Conservation (phyloP, 345 rosid species). For the Capsella bursapastoris region DNA sequence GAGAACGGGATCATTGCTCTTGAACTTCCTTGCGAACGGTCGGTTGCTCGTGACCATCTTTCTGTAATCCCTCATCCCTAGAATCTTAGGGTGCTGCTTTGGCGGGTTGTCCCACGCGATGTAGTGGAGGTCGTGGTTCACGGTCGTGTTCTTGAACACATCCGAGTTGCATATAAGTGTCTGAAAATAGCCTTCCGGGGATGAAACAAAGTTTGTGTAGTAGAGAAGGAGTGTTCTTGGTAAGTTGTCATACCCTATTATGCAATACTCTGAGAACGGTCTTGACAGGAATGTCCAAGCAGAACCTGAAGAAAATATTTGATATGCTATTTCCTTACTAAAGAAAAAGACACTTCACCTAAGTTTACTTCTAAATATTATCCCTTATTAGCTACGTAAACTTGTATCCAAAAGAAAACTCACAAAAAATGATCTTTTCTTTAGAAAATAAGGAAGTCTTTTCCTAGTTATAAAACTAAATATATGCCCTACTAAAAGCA, state of each 20-base stretch:
- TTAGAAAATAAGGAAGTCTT: slow-evolving; percentile 9
- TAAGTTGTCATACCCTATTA: slow-evolving; percentile 87
- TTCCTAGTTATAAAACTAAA: not conserved
- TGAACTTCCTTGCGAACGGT: slow-evolving; percentile 92
- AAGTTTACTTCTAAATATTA: slow-evolving; percentile 1
- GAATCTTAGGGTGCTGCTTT: slow-evolving; percentile 78
- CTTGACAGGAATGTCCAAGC: slow-evolving; percentile 95
- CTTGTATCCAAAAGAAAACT: not conserved
- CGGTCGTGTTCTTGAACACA: slow-evolving; percentile 76
- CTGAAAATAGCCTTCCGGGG: slow-evolving; percentile 95
- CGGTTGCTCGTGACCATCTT: slow-evolving; percentile 73
- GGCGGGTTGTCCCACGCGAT: slow-evolving; percentile 96
- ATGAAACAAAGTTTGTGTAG: slow-evolving; percentile 86
- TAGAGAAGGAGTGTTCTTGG: slow-evolving; percentile 90
- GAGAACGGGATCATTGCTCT: slow-evolving; percentile 68
- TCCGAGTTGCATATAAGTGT: slow-evolving; percentile 87
- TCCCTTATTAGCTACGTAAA: not conserved
- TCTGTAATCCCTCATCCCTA: slow-evolving; percentile 68
- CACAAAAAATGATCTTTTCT: not conserved
- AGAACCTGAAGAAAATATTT: slow-evolving; percentile 59
- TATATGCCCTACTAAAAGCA: not conserved
- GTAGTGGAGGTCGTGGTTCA: slow-evolving; percentile 88
- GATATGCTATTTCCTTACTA: not conserved
- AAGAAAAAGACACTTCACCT: slow-evolving; percentile 21
- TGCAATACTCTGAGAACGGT: slow-evolving; percentile 77